Evolutionary conservation across 345 rosid genomes (phyloP).

Genomic region (Ceriops decandra): DNA sequence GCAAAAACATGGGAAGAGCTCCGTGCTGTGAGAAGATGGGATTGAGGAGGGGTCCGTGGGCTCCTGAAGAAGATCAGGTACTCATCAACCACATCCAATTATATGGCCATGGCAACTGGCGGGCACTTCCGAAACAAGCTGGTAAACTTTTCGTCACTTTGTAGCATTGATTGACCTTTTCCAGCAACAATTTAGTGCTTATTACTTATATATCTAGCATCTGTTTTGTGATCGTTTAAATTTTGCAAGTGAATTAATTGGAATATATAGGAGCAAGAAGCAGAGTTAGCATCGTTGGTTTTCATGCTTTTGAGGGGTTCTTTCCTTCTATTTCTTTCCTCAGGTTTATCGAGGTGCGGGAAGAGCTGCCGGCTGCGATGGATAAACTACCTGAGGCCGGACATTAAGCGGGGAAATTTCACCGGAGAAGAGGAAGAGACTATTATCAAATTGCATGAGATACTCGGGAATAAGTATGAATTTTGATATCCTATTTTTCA

Average conservation of each 20-base stretch:
- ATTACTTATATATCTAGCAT: no score
- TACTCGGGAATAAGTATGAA: slow-evolving; percentile 57
- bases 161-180: background rate
- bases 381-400: slow-evolving; percentile 76
- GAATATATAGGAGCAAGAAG: no score
- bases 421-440: slow-evolving; percentile 66
- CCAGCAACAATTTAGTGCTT: no score
- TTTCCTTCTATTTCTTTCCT: background rate
- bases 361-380: slow-evolving; percentile 86
- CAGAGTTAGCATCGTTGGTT: background rate
- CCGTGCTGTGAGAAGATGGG: slow-evolving; percentile 83
- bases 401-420: slow-evolving; percentile 78
- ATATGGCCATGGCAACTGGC: slow-evolving; percentile 68
- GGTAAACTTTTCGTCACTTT: slow-evolving; percentile 26
- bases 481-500: background rate
- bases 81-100: slow-evolving; percentile 46
- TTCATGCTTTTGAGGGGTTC: background rate
- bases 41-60: slow-evolving; percentile 79
- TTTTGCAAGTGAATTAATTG: no score
- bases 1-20: slow-evolving; percentile 58
- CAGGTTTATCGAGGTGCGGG: slow-evolving; percentile 76
- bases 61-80: slow-evolving; percentile 58
- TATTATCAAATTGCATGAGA: slow-evolving; percentile 54
- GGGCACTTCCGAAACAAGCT: slow-evolving; percentile 75
- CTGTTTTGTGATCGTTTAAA: no score